These are phyloP conservation scores for Cyclotella sp. DNA, from an alignment of 108 stramenopile species.

Conservation along the genomic window DNA sequence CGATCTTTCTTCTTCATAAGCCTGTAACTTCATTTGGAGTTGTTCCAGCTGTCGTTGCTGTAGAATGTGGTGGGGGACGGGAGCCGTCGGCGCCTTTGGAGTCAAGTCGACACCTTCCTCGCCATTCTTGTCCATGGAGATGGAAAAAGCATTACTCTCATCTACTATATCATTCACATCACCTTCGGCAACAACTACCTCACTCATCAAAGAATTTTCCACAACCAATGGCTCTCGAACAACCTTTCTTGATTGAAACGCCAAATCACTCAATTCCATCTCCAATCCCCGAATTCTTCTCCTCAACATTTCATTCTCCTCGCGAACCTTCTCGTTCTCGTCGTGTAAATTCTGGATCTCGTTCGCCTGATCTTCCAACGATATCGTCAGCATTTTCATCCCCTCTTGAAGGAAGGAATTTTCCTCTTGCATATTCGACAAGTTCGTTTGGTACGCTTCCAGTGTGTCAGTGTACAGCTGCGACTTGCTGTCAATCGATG, in stretches of 20 bases:
- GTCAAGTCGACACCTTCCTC: conserved; percentile 1
- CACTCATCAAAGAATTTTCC: neutral
- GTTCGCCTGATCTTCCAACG: conserved; percentile 35
- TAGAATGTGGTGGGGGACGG: conserved; percentile 25
- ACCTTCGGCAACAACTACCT: no score
- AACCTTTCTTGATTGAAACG: conserved; percentile 37
- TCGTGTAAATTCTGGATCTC: conserved; percentile 12
- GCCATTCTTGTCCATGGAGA: no score
- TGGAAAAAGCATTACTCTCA: no score
- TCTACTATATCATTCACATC: no score
- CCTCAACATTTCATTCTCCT: conserved; percentile 29
- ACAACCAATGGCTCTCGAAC: conserved; percentile 3
- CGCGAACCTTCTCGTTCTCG: conserved; percentile 13
- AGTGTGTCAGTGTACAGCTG: conserved; percentile 23
- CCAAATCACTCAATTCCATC: conserved; percentile 42
- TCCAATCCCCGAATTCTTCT: conserved; percentile 34
- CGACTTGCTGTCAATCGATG: conserved; percentile 19
- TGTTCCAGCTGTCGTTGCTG: conserved; percentile 30
- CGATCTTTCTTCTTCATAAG: conserved; percentile 32
- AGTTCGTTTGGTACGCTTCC: conserved; percentile 7
- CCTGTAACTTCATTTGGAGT: conserved; percentile 22
- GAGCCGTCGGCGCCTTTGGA: conserved; percentile 31
- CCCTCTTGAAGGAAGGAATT: conserved; percentile 29
- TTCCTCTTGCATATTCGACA: conserved; percentile 26
- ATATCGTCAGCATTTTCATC: conserved; percentile 20